Base-by-base conservation (phyloP, 2,329 filamentous ascomycete species). In the Exutisphaerella laricina region DNA sequence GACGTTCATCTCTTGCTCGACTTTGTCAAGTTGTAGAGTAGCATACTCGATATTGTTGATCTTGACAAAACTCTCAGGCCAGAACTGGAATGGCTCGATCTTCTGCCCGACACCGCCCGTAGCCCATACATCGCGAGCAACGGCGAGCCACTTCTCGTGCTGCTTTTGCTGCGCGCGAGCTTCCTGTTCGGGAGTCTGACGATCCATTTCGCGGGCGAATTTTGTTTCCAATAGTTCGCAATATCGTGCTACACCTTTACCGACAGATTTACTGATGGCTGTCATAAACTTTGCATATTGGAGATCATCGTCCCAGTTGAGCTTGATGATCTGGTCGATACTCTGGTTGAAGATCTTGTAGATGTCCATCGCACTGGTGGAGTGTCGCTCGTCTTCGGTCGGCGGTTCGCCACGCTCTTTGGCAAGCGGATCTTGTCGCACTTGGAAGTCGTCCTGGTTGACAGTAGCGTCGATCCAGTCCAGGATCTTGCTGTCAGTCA, bases 281-380 rank as follows among this genome's bases (percentile, higher is more conserved):
- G 92, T 98, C 89, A 97, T 97, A 67, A 98, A 98, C 49, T 89
- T 88, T 28, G 92, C 90, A 61, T 95, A 86, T 53, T 95, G 89
- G 26, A 94, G 74, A 58, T 95, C 87, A 61, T 97, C 88, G 51
- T 88, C 84, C 92, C 92, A 98, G 48, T 89, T 80, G 8, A 98
- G 74, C 54, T 87, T 74, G 41, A 86, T 81, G 41, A 98, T 80
- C 57, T 94, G 87, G 51, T 96, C 85, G 25, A 94, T 80, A 13
- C 85, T 86, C 66, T 96, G 86, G 57, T 89, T 94, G 72, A 97
- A 96, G 1, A 94, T 82, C 56, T 85, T 82, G 69, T 96, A 97
- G 31, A 95, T 81, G 63, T 98, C 92, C 49, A 96, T 85, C 5
- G 94, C 80, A 12, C 90, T 97, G 46, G 90, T 80, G 62, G 90